These are phyloP conservation scores for Talaromyces trachyspermus DNA, from an alignment of 495 filamentous ascomycete species.

Conservation along the genomic window DNA sequence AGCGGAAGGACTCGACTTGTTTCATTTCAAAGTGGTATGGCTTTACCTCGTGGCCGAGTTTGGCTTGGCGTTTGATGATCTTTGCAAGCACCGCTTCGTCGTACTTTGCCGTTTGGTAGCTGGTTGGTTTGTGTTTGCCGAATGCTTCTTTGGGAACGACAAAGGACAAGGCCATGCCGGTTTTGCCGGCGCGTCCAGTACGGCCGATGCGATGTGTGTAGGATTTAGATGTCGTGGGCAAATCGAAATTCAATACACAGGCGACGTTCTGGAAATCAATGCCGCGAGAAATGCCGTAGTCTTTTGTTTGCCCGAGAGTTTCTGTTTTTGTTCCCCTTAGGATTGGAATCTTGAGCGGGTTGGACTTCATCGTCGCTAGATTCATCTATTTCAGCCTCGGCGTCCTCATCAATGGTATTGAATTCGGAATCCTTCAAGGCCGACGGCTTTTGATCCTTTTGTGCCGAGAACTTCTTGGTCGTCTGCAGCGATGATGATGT, in stretches of 20 bases:
- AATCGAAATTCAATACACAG: constrained; percentile 94
- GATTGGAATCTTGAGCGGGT: constrained; percentile 14
- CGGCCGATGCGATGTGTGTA: constrained; percentile 95
- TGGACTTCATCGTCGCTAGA: constrained; percentile 29
- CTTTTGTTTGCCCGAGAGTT: constrained; percentile 56
- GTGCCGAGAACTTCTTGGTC: constrained; percentile 77
- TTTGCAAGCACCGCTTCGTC: constrained; percentile 77
- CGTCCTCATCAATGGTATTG: constrained; percentile 6
- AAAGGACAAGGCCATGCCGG: constrained; percentile 93
- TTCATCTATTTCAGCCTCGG: constrained; percentile 17
- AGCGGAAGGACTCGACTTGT: constrained; percentile 86
- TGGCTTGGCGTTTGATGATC: constrained; percentile 63
- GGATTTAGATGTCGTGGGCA: constrained; percentile 78
- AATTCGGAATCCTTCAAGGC: not conserved
- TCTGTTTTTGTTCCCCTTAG: constrained; percentile 49
- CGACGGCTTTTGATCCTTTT: constrained; percentile 15
- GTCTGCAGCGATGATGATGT: constrained; percentile 94
- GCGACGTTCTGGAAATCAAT: constrained; percentile 96
- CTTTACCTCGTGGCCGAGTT: constrained; percentile 68
- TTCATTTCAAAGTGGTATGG: constrained; percentile 93
- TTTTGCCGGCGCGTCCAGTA: constrained; percentile 81
- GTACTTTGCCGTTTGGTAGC: constrained; percentile 57
- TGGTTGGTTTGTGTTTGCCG: constrained; percentile 84
- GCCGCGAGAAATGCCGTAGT: constrained; percentile 86
- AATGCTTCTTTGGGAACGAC: constrained; percentile 72